Conservation (phyloP, 164 flowering plant genomes). For the Aristolochia californica region DNA sequence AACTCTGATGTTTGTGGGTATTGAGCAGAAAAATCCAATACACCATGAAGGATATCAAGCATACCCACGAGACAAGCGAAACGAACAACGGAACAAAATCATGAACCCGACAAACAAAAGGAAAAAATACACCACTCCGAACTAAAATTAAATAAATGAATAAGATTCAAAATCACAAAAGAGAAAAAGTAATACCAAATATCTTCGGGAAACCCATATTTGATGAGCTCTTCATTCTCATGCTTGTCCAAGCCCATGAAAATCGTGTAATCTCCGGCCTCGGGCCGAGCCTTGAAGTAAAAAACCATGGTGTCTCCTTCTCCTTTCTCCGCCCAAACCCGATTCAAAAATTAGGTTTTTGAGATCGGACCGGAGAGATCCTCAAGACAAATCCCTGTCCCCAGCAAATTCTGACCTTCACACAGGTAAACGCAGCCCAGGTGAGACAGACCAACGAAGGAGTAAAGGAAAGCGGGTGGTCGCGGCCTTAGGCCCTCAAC, state of each 20-base stretch:
- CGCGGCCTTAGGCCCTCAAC: no score
- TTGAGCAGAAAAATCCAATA: no score
- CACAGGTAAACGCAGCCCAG: no score
- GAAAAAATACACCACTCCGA: not conserved
- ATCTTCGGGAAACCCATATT: slow-evolving; percentile 88
- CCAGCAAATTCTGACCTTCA: not conserved
- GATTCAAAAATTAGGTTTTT: slow-evolving; percentile 7
- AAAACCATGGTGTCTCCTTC: slow-evolving; percentile 50
- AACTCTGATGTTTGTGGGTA: no score
- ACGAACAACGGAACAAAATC: no score
- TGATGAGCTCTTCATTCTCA: slow-evolving; percentile 96
- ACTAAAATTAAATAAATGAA: not conserved
- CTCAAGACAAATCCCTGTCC: not conserved
- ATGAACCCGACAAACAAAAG: no score
- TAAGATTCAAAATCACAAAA: not conserved
- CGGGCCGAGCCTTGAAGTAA: slow-evolving; percentile 96
- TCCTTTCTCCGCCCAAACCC: slow-evolving; percentile 5
- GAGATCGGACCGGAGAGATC: not conserved
- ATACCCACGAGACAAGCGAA: no score
- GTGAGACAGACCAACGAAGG: no score
- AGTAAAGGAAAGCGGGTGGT: no score
- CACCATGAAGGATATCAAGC: no score
- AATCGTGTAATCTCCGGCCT: slow-evolving; percentile 79
- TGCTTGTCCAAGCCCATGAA: slow-evolving; percentile 93
- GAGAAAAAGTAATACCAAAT: slow-evolving; percentile 43